These are phyloP conservation scores for Russula lepida DNA, from an alignment of 768 basidiomycete species.

Conservation along the genomic window DNA sequence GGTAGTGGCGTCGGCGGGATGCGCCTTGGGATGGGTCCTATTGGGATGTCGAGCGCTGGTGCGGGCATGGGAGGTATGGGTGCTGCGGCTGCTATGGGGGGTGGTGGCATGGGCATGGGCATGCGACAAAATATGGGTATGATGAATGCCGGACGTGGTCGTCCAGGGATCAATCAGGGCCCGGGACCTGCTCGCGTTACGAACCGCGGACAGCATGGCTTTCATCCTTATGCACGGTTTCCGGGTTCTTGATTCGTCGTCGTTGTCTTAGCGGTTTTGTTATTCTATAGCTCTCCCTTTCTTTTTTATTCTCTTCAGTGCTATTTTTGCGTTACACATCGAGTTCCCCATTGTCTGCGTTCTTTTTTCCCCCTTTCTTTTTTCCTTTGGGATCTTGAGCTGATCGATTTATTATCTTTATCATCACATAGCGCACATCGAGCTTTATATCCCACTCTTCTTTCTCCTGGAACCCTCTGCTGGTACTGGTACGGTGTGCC, in stretches of 20 bases:
- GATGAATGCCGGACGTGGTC: slow-evolving; percentile 50
- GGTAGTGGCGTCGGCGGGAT: slow-evolving; percentile 26
- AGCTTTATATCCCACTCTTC: background rate
- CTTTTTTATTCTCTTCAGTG: too few relatives aligned
- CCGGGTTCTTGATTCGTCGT: slow-evolving; percentile 25
- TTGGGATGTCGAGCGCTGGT: slow-evolving; percentile 17
- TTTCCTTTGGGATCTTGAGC: background rate
- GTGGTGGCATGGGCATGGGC: slow-evolving; percentile 31
- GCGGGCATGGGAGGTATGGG: slow-evolving; percentile 26
- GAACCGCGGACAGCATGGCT: slow-evolving; percentile 70
- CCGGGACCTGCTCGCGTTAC: slow-evolving; percentile 43
- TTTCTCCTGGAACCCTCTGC: too few relatives aligned
- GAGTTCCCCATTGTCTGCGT: too few relatives aligned
- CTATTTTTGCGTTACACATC: background rate
- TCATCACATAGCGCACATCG: background rate
- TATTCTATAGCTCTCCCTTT: background rate
- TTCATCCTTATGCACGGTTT: slow-evolving; percentile 71
- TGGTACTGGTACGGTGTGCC: too few relatives aligned
- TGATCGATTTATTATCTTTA: slow-evolving; percentile 6
- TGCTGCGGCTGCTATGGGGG: slow-evolving; percentile 21
- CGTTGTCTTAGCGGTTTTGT: background rate
- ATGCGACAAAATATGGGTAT: slow-evolving; percentile 26
- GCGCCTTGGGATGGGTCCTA: slow-evolving; percentile 26
- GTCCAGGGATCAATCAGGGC: slow-evolving; percentile 46
- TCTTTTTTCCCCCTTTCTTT: background rate